These are phyloP conservation scores for Capniomyces stellatus DNA, from an alignment of 371 early-diverging fungal genomes.

Conservation along the genomic window DNA sequence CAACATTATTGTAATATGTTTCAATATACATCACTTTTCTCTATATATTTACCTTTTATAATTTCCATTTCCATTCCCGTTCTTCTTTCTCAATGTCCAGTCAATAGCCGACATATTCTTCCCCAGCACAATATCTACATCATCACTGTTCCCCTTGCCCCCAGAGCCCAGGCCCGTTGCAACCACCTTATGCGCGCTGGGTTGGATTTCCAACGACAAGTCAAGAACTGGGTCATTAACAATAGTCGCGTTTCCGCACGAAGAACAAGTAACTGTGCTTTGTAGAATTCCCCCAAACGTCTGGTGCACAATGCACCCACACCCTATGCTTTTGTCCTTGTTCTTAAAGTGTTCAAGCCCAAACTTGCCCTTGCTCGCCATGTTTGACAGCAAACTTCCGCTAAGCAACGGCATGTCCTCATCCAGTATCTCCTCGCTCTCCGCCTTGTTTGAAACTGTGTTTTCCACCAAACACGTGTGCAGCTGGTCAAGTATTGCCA, in stretches of 20 bases:
- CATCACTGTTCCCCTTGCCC: background rate
- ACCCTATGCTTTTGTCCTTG: constrained; percentile 23
- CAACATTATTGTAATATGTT: too few relatives aligned
- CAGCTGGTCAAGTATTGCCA: constrained; percentile 67
- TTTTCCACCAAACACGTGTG: constrained; percentile 30
- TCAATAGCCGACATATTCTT: constrained; percentile 5
- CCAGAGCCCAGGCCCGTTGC: background rate
- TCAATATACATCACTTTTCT: too few relatives aligned
- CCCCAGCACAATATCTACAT: constrained; percentile 6
- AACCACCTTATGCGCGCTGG: background rate
- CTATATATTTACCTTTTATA: too few relatives aligned
- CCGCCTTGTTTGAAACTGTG: background rate
- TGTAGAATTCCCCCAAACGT: constrained; percentile 81
- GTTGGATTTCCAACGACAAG: constrained; percentile 58
- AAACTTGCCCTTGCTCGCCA: background rate
- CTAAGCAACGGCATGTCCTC: background rate
- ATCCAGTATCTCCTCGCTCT: background rate
- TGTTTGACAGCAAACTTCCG: background rate
- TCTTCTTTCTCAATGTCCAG: background rate
- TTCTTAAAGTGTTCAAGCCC: background rate
- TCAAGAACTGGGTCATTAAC: constrained; percentile 81
- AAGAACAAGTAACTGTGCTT: constrained; percentile 70
- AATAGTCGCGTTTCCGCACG: constrained; percentile 60
- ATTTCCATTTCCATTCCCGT: background rate
- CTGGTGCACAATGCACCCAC: constrained; percentile 75